Evolutionary conservation across 768 basidiomycete genomes (phyloP), one percentile per base, ranked within the genome.

Genomic region (Rhodosporidiobolus odoratus): DNA sequence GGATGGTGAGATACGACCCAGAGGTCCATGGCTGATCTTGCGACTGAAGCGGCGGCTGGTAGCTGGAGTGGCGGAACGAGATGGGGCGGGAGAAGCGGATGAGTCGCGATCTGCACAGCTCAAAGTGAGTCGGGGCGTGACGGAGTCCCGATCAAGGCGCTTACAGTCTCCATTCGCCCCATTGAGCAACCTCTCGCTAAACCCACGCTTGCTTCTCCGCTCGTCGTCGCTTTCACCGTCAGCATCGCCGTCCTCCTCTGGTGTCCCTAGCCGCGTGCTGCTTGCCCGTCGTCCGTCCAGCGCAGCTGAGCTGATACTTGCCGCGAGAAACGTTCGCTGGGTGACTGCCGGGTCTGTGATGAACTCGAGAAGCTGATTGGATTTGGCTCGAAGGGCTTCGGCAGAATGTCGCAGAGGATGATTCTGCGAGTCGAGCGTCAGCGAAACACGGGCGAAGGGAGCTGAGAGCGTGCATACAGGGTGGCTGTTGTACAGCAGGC

Each of bases 331-430:
- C 9, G 53, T 47, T 2, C 70, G 66, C 43, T 71, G 65, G 12
- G 69, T 65, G 16, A 65, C 52, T 5, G 76, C 50, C 4, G 87
- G 86, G 80, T 98, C 96, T 2, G 90, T 90, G 74, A 98, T 88
- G 76, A 94, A 88, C 76, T 86, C 86, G 27, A 98, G 85, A 34
- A 97, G 85, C 73, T 87, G 85, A 65, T 94, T 89, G 0, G 93
- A 89, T 80, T 95, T 94, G 69, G 83, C 83, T 76, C 88, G 86
- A 74, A 99, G 85, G 45, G 90, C 88, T 62, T 85, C 84, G 4
- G 90, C 93, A 69, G 89, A 89, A 63, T 84, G 85, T 53, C 92
- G 87, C 53, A 99, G 84, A 3, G 91, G 95, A 78, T 99, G 95
- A 66, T 86, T 86, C 92, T 96, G 79, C 47, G 16, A 38, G 37